A percentile compares a stretch with the other conserved stretches of the same genome.
These are phyloP conservation scores for Diaporthe citriasiana DNA, from an alignment of 2,329 filamentous ascomycete species.

Conservation along the genomic window DNA sequence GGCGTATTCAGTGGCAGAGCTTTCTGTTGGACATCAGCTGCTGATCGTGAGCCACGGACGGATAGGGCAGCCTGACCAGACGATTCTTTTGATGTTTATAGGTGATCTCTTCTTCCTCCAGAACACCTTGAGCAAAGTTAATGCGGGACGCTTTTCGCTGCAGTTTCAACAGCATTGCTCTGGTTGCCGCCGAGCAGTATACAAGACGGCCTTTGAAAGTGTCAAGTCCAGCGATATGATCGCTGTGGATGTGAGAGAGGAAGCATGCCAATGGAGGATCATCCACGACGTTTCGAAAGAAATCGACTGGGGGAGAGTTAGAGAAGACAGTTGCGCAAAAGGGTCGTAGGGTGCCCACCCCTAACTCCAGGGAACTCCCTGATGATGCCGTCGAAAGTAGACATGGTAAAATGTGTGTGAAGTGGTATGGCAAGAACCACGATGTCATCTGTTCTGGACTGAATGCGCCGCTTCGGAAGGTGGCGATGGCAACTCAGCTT, in stretches of 20 bases:
- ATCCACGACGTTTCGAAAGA: conserved; percentile 73
- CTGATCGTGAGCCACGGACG: not conserved
- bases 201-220: conserved; percentile 63
- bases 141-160: conserved; percentile 85
- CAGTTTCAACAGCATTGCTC: conserved; percentile 83
- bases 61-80: conserved; percentile 61
- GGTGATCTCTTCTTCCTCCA: conserved; percentile 80
- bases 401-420: conserved; percentile 65
- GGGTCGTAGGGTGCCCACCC: conserved; percentile 56
- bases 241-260: conserved; percentile 92
- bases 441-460: accelerated
- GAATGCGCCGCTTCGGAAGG: not conserved
- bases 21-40: conserved; percentile 64
- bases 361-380: conserved; percentile 85
- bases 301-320: conserved; percentile 74
- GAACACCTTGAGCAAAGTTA: conserved; percentile 82
- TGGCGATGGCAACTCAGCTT: not conserved
- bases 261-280: conserved; percentile 83
- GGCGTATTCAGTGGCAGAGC: conserved; percentile 86
- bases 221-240: conserved; percentile 88
- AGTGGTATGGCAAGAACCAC: not conserved
- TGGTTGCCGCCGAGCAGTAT: conserved; percentile 89
- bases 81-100: conserved; percentile 83
- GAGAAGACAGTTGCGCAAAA: not conserved
- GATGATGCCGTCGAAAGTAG: conserved; percentile 81